phyloP scores from a whole-genome alignment of 345 rosid genomes.

The Pugionium dolabratum region DNA sequence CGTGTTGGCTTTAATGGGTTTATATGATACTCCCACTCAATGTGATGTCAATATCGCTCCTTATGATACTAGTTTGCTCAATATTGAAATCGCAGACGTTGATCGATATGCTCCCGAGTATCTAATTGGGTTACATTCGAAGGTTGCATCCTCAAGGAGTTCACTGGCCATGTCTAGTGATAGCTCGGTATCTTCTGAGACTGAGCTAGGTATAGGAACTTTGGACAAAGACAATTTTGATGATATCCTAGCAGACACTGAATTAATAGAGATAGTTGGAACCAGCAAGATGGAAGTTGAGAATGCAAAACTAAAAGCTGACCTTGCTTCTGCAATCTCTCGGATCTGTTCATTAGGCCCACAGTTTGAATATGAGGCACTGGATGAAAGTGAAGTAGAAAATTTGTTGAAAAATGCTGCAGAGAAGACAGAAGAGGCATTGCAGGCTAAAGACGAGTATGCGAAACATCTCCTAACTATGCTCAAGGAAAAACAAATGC shows the following conservation, averaged over 20 bases:
- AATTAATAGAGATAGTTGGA: slow-evolving; percentile 82
- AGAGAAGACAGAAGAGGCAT: slow-evolving; percentile 83
- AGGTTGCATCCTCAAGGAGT: slow-evolving; percentile 54
- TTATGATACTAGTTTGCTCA: slow-evolving; percentile 72
- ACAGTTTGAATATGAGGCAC: slow-evolving; percentile 63
- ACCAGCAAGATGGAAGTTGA: slow-evolving; percentile 96
- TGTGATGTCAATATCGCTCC: slow-evolving; percentile 93
- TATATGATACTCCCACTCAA: slow-evolving; percentile 83
- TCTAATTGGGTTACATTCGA: slow-evolving; percentile 59
- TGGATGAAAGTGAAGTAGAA: slow-evolving; percentile 66
- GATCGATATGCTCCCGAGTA: slow-evolving; percentile 87
- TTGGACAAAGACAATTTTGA: slow-evolving; percentile 50
- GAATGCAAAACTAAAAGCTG: slow-evolving; percentile 95
- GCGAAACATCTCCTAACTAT: slow-evolving; percentile 67
- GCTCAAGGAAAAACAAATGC: slow-evolving; percentile 76
- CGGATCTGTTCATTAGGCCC: slow-evolving; percentile 63
- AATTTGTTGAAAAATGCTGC: slow-evolving; percentile 63
- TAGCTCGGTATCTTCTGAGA: slow-evolving; percentile 57
- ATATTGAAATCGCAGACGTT: slow-evolving; percentile 72
- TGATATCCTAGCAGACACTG: slow-evolving; percentile 65
- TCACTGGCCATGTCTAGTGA: slow-evolving; percentile 68
- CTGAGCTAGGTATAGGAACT: slow-evolving; percentile 47
- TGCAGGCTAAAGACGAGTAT: slow-evolving; percentile 80
- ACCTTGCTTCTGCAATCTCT: slow-evolving; percentile 93
- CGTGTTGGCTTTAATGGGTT: slow-evolving; percentile 79